These are phyloP conservation scores for Secale cereale DNA, from an alignment of 176 grass and related monocot species.

Conservation along the genomic window DNA sequence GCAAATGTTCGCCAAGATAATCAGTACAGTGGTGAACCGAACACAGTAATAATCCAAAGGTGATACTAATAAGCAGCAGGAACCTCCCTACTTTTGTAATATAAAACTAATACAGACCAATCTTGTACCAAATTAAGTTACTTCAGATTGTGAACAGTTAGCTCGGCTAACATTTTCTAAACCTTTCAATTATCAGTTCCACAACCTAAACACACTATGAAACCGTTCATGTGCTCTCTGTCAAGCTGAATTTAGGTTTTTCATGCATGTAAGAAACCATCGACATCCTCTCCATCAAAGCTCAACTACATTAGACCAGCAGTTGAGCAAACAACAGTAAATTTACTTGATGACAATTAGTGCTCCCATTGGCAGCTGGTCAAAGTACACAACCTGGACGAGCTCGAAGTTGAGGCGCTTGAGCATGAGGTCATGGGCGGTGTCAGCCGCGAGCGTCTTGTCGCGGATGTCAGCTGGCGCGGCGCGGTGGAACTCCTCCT, in stretches of 20 bases:
- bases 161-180: not conserved
- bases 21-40: not conserved
- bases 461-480: slow-evolving; percentile 64
- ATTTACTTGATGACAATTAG: not conserved
- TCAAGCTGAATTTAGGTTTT: not conserved
- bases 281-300: not conserved
- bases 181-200: not conserved
- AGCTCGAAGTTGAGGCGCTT: slow-evolving; percentile 96
- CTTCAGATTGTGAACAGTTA: not conserved
- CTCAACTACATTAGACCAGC: not conserved
- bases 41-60: not conserved
- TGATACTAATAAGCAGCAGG: not conserved
- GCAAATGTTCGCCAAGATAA: not conserved
- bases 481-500: slow-evolving; percentile 69
- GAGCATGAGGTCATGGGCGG: slow-evolving; percentile 82
- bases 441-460: slow-evolving; percentile 66
- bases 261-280: not conserved
- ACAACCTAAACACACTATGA: not conserved
- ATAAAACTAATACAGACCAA: not conserved
- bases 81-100: not conserved
- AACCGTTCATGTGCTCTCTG: not conserved
- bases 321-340: not conserved
- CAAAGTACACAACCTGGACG: slow-evolving; percentile 53
- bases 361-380: not conserved
- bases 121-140: not conserved